These are phyloP conservation scores for Penicillium turbatum DNA, from an alignment of 495 filamentous ascomycete genomes.

Conservation along the genomic window DNA sequence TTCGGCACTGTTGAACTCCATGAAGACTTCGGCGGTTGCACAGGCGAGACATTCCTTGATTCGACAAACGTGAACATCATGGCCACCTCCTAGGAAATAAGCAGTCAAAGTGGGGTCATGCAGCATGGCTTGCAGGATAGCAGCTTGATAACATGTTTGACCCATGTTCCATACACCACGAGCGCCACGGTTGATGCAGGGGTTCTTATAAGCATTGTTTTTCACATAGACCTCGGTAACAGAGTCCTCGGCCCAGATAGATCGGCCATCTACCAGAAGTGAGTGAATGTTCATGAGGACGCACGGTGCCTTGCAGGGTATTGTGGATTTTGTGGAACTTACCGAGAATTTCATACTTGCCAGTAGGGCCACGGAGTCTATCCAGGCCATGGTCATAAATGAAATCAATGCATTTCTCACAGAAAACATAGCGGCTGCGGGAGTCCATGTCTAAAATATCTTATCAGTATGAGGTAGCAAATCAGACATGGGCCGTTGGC, in stretches of 20 bases:
- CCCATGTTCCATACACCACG: conserved; percentile 94
- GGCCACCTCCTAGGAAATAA: conserved; percentile 82
- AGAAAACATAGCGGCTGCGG: conserved; percentile 68
- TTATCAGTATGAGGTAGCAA: conserved; percentile 8
- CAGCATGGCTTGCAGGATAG: conserved; percentile 79
- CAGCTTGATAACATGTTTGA: conserved; percentile 89
- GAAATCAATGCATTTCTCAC: conserved; percentile 78
- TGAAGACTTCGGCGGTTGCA: conserved; percentile 85
- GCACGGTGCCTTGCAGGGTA: too few species aligned
- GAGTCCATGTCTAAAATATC: conserved; percentile 74
- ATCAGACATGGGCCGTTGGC: neutral
- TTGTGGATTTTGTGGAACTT: neutral
- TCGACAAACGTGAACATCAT: conserved; percentile 65
- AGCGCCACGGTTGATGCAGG: conserved; percentile 50
- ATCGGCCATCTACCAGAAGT: conserved; percentile 16
- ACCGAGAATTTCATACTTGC: conserved; percentile 26
- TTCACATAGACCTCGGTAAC: conserved; percentile 41
- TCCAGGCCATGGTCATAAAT: conserved; percentile 85
- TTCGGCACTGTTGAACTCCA: conserved; percentile 78
- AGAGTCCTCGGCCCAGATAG: conserved; percentile 26
- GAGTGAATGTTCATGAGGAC: neutral
- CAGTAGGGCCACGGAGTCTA: conserved; percentile 45
- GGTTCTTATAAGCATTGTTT: conserved; percentile 42
- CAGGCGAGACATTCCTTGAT: conserved; percentile 66
- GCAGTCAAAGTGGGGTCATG: conserved; percentile 84